A percentile compares a stretch with the other conserved stretches of the same genome.
Conservation (phyloP, 2,329 filamentous ascomycete species). For the Endoconidiophora polonica region DNA sequence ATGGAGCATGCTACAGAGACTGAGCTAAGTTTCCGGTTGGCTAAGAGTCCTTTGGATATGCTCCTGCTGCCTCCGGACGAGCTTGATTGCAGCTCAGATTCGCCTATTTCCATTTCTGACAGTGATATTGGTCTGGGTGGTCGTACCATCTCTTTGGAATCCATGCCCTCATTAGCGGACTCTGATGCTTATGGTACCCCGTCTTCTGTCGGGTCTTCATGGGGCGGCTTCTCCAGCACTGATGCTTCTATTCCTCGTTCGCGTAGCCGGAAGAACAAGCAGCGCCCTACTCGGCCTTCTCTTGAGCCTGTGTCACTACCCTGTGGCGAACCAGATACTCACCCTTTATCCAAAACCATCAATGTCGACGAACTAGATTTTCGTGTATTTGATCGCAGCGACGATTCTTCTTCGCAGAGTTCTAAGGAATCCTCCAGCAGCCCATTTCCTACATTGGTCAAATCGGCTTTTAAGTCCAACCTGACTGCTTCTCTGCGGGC, state of each 20-base stretch:
- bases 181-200: constrained; percentile 34
- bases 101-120: constrained; percentile 25
- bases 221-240: constrained; percentile 20
- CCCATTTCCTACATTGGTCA: constrained; percentile 8
- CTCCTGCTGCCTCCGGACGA: constrained; percentile 45
- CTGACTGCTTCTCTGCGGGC: constrained; percentile 49
- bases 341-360: constrained; percentile 32
- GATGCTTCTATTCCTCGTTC: constrained; percentile 2
- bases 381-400: constrained; percentile 15
- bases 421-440: background rate
- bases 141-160: constrained; percentile 42
- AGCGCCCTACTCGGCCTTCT: constrained; percentile 27
- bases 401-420: background rate
- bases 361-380: constrained; percentile 31
- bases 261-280: constrained; percentile 15
- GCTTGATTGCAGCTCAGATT: constrained; percentile 28
- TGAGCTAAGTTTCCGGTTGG: constrained; percentile 36
- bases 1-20: constrained; percentile 10
- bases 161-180: constrained; percentile 41
- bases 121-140: constrained; percentile 35
- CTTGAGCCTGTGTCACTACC: constrained; percentile 41
- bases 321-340: constrained; percentile 32
- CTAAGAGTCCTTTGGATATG: constrained; percentile 39
- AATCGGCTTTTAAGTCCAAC: constrained; percentile 47
- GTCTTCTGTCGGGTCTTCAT: constrained; percentile 33